Evolutionary conservation across 805 yeast genomes (phyloP), one percentile per base, ranked within the genome.

Genomic region (Lipomyces kockii): DNA sequence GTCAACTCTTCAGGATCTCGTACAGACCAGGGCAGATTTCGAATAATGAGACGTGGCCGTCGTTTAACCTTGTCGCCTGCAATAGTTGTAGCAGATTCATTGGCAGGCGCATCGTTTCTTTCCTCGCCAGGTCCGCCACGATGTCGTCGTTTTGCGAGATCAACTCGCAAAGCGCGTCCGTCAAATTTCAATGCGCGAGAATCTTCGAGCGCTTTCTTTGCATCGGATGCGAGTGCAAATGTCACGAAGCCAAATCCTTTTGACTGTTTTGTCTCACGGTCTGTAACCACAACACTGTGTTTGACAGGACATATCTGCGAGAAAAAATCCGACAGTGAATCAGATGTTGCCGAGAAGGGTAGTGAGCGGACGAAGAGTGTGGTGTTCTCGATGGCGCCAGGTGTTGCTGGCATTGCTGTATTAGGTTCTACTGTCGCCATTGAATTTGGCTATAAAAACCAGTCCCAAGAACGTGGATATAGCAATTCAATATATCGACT

Each of bases 231-330:
- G 60, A 85, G 79, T 1, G 90, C 86, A 78, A 95, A 95, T 49
- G 97, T 89, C 17, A 92, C 99, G 78, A 95, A 95, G 2, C 99
- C 99, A 79, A 93, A 95, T 1, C 99, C 98, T 77, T 93, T 85
- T 2, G 97, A 91, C 57, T 89, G 83, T 5, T 79, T 78, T 63
- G 90, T 86, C 46, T 89, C 86, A 11, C 82, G 82, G 76, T 93
- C 97, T 52, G 83, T 89, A 20, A 95, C 98, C 54, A 95, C 85
- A 57, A 92, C 93, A 1, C 98, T 97, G 79, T 95, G 99, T 79
- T 89, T 92, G 12, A 94, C 96, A 6, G 99, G 99, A 3, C 91
- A 94, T 80, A 92, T 89, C 71, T 92, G 92, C 1, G 98, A 89
- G 76, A 95, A 95, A 78, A 84, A 92, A 72, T 90, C 91, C 0